Evolutionary conservation across 306 rosid species (phyloP), one percentile per base, ranked within the genome.

Genomic region (Alnus glutinosa): DNA sequence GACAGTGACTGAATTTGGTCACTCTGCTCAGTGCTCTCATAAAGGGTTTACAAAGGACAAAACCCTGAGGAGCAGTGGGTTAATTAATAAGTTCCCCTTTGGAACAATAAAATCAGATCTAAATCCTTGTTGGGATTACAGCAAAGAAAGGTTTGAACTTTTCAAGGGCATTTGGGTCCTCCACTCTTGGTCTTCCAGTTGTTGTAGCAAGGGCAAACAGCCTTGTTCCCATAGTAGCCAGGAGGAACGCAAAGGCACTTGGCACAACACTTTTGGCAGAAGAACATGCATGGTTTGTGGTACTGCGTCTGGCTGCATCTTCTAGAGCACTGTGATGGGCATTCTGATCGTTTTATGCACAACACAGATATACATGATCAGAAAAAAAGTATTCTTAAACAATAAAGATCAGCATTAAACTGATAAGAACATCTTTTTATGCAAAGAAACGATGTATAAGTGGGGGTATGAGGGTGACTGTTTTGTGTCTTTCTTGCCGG

Each of bases 141-240:
- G 15, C 4, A 54, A 9, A 50, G 47, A 32, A 23, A 5, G 46
- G 4, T 3, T 36, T 18, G 10, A 1, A n/a, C 62, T 32, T 13
- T 73, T 85, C 70, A 86, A 84, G 89, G 91, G 70, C 91, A 88
- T 70, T 89, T 89, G 66, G 93, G 93, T 66, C 93, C 91, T 80
- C 88, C 93, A 23, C 77, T 71, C 85, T 81, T 79, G 81, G 88
- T 90, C 87, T 90, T 88, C 88, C 89, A 84, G 82, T 88, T 90
- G 87, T 84, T 90, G 86, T 86, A 90, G 83, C 93, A 90, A 23
- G 93, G 91, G 47, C 91, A 90, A 48, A 86, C 85, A 12, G 79
- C 73, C 48, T 90, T 90, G 89, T 88, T 90, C 0, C 91, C 91
- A 37, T 88, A 85, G 82, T 55, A 88, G 68, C 92, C 89, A 49